These are phyloP conservation scores for Xylaria hypoxylon DNA, from an alignment of 2,329 filamentous ascomycete species.

Conservation along the genomic window DNA sequence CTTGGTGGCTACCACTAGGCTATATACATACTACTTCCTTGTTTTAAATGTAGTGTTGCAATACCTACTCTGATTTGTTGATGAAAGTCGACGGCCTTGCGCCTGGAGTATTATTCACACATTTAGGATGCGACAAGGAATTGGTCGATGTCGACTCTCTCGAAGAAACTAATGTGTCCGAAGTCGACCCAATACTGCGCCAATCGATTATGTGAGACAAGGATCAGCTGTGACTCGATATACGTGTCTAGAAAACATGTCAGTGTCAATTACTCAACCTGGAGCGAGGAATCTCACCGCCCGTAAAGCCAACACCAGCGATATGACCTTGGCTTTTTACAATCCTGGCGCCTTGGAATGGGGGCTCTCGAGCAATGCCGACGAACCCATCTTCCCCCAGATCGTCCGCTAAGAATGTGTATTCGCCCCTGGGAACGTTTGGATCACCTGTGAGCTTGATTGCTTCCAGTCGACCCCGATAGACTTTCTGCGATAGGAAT, in stretches of 20 bases:
- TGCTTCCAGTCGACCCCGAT: constrained; percentile 77
- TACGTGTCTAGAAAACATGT: constrained; percentile 70
- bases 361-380: constrained; percentile 70
- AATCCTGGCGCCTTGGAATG: constrained; percentile 79
- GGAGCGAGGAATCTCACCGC: constrained; percentile 67
- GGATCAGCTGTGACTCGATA: constrained; percentile 79
- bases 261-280: constrained; percentile 28
- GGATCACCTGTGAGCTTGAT: constrained; percentile 93
- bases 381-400: constrained; percentile 75
- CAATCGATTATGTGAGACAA: constrained; percentile 80
- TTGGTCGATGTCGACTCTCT: constrained; percentile 69
- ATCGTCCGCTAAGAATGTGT: constrained; percentile 83
- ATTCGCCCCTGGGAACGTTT: constrained; percentile 88
- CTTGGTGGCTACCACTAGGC: too few species aligned
- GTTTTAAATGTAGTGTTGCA: background rate
- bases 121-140: constrained; percentile 53
- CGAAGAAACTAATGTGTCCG: constrained; percentile 70
- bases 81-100: background rate
- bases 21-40: too few species aligned
- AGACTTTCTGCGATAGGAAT: constrained; percentile 61
- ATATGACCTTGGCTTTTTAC: constrained; percentile 83
- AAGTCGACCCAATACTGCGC: constrained; percentile 84
- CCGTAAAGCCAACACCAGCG: constrained; percentile 75
- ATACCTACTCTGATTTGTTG: background rate
- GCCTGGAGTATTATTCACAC: background rate